phyloP scores from a whole-genome alignment of 2,329 filamentous ascomycete species.

The Epichloe brachyelytri region DNA sequence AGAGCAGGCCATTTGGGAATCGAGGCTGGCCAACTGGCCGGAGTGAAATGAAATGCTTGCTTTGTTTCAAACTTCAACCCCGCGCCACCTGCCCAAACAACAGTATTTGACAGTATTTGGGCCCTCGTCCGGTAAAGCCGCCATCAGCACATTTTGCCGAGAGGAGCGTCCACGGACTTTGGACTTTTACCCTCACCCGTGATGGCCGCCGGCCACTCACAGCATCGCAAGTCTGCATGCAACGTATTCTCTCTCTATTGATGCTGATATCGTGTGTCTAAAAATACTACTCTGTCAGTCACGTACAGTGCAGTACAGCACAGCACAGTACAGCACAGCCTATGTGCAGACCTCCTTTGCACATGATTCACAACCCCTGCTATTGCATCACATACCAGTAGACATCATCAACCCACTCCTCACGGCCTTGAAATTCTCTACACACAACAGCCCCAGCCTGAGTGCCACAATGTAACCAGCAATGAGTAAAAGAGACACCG shows the following conservation, averaged over 20 bases:
- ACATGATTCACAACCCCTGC: too few species aligned
- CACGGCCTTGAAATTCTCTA: conserved; percentile 8
- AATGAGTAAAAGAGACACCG: conserved; percentile 13
- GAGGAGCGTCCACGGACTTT: too few species aligned
- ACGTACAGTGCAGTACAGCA: neutral
- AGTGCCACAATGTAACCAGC: conserved; percentile 15
- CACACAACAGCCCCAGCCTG: conserved; percentile 11
- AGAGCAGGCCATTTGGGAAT: neutral
- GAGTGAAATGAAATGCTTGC: neutral
- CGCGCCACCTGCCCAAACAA: too few species aligned
- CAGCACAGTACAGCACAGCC: neutral
- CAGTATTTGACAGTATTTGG: too few species aligned
- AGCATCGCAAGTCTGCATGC: too few species aligned
- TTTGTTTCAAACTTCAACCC: too few species aligned
- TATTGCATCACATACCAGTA: conserved; percentile 1
- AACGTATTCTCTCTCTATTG: neutral
- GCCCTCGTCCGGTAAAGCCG: too few species aligned
- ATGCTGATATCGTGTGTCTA: neutral
- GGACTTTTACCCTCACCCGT: too few species aligned
- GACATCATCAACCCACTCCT: conserved; percentile 3
- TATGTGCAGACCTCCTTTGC: neutral
- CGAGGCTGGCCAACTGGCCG: neutral
- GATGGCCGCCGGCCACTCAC: neutral
- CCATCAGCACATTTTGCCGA: too few species aligned
- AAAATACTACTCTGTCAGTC: neutral